Percentiles rank a stretch among this genome's conserved stretches.
These are phyloP conservation scores for Coccomyxa sp. DNA, from an alignment of 139 green algal species.

Conservation along the genomic window DNA sequence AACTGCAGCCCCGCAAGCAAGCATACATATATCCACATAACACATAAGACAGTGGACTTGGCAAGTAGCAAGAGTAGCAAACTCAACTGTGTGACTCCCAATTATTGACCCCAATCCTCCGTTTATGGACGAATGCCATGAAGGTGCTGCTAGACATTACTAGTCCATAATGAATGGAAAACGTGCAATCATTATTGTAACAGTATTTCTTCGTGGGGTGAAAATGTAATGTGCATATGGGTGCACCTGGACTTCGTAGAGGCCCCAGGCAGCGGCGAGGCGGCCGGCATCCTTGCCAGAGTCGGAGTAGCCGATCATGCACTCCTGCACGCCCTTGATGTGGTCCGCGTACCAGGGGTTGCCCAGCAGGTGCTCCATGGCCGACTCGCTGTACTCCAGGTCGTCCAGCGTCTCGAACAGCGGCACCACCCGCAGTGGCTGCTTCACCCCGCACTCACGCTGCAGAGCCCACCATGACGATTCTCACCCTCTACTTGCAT, in stretches of 20 bases:
- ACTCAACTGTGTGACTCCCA: no score
- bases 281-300: constrained; percentile 95
- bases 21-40: no score
- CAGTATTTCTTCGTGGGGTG: no score
- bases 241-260: constrained; percentile 68
- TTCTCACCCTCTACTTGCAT: background rate
- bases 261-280: constrained; percentile 86
- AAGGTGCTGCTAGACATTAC: no score
- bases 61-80: no score
- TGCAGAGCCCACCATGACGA: background rate
- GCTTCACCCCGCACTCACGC: constrained; percentile 22
- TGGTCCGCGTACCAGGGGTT: constrained; percentile 67
- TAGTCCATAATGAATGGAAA: no score
- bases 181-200: no score
- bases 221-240: no score
- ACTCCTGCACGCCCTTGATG: constrained; percentile 63
- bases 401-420: constrained; percentile 95
- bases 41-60: no score
- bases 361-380: constrained; percentile 31
- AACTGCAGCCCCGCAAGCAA: no score
- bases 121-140: no score
- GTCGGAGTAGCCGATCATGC: constrained; percentile 98
- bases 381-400: constrained; percentile 57
- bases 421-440: constrained; percentile 81
- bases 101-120: no score